These are phyloP conservation scores for Paraphoma chrysanthemicola DNA, from an alignment of 2,329 filamentous ascomycete genomes.

Conservation along the genomic window DNA sequence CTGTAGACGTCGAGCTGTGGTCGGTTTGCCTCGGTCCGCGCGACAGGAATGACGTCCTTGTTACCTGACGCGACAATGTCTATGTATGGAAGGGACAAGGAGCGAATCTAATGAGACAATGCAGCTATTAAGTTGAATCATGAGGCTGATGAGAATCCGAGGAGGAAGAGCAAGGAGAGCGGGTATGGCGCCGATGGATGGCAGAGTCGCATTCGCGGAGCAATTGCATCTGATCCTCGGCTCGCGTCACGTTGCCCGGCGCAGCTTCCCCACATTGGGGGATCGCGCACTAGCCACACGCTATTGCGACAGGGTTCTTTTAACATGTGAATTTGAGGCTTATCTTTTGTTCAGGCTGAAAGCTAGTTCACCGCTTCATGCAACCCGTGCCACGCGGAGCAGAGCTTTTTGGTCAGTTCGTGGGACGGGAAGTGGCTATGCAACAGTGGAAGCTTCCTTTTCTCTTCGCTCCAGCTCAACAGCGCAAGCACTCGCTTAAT, in stretches of 20 bases:
- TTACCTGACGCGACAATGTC: conserved; percentile 4
- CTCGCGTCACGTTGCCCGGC: conserved; percentile 41
- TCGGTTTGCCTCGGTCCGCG: conserved; percentile 33
- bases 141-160: conserved; percentile 11
- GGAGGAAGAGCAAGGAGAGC: conserved; percentile 8
- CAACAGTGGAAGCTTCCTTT: too few relatives aligned
- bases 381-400: too few relatives aligned
- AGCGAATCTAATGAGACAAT: background rate
- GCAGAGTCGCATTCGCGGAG: conserved; percentile 23
- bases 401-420: too few relatives aligned
- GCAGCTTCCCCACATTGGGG: conserved; percentile 39
- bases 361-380: too few relatives aligned
- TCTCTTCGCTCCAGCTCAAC: too few relatives aligned
- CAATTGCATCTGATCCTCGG: conserved; percentile 41
- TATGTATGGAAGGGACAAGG: background rate
- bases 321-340: conserved; percentile 46
- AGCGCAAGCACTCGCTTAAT: too few relatives aligned
- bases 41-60: conserved; percentile 25
- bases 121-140: conserved; percentile 2
- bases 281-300: conserved; percentile 19
- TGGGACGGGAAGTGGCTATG: too few relatives aligned
- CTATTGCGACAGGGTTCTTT: conserved; percentile 19
- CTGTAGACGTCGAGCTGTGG: conserved; percentile 1
- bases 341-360: too few relatives aligned
- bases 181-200: conserved; percentile 18